phyloP scores from a whole-genome alignment of 2,329 filamentous ascomycete genomes.

The Tricladium varicosporioides region DNA sequence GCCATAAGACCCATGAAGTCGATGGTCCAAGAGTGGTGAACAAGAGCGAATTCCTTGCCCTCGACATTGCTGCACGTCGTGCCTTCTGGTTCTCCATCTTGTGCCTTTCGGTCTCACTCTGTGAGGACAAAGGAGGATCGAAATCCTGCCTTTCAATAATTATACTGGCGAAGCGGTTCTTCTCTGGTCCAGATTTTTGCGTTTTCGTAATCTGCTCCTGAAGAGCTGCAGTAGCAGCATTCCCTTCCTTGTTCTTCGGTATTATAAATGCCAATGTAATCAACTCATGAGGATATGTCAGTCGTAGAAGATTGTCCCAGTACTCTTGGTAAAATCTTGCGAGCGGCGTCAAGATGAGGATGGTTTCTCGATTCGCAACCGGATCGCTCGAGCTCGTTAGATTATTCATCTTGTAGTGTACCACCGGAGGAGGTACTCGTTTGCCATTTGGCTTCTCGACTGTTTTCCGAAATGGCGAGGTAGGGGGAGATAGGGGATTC shows the following conservation, averaged over 20 bases:
- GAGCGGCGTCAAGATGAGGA: constrained; percentile 91
- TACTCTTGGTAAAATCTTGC: constrained; percentile 91
- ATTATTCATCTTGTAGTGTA: constrained; percentile 93
- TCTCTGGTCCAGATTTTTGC: constrained; percentile 72
- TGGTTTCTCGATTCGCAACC: constrained; percentile 74
- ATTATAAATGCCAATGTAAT: constrained; percentile 96
- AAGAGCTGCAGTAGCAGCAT: constrained; percentile 76
- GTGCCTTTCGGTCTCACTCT: constrained; percentile 86
- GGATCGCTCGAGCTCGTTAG: constrained; percentile 79
- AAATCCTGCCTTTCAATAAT: constrained; percentile 96
- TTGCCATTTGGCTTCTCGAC: constrained; percentile 52
- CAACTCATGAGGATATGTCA: constrained; percentile 88
- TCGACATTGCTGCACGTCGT: constrained; percentile 85
- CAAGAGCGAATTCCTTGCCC: constrained; percentile 87
- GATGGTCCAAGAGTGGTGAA: constrained; percentile 91
- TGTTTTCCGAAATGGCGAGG: constrained; percentile 70
- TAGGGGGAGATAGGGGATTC: constrained; percentile 71
- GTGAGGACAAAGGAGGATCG: constrained; percentile 74
- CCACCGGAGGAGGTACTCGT: constrained; percentile 73
- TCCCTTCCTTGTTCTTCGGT: constrained; percentile 89
- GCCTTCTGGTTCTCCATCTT: constrained; percentile 87
- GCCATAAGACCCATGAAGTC: constrained; percentile 95
- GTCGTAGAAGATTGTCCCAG: constrained; percentile 86
- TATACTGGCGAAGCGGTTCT: constrained; percentile 84
- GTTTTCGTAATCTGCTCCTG: constrained; percentile 84